phyloP scores from a whole-genome alignment of 495 filamentous ascomycete genomes.

The Cairneyella variabilis region DNA sequence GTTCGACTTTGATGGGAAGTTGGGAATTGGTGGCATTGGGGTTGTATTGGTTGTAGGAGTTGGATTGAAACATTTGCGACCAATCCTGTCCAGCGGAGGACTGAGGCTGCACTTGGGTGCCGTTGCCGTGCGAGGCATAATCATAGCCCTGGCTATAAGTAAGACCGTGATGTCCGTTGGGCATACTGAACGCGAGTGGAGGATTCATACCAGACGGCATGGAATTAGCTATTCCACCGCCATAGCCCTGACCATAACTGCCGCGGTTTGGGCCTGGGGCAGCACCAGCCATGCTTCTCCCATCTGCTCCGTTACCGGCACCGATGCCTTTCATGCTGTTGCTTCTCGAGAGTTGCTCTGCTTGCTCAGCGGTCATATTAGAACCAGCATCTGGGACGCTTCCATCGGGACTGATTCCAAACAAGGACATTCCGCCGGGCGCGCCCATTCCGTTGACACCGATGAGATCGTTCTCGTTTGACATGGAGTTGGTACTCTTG shows the following conservation, averaged over 20 bases:
- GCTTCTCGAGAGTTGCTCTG: constrained; percentile 51
- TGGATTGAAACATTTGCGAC: constrained; percentile 70
- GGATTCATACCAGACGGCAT: constrained; percentile 54
- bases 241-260: constrained; percentile 46
- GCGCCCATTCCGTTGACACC: constrained; percentile 43
- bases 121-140: constrained; percentile 23
- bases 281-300: constrained; percentile 48
- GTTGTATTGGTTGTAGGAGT: constrained; percentile 41
- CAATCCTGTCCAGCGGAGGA: constrained; percentile 49
- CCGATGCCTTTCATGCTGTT: constrained; percentile 55
- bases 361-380: constrained; percentile 26
- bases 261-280: constrained; percentile 35
- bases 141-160: constrained; percentile 27
- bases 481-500: constrained; percentile 37
- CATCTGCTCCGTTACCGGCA: constrained; percentile 44
- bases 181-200: constrained; percentile 53
- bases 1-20: constrained; percentile 1
- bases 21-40: neutral
- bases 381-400: constrained; percentile 17
- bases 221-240: constrained; percentile 45
- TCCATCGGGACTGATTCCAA: constrained; percentile 22
- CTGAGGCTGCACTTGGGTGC: constrained; percentile 16
- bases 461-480: constrained; percentile 44
- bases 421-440: constrained; percentile 31
- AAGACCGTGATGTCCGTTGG: constrained; percentile 38